These are phyloP conservation scores for Phytophthora vignae DNA, from an alignment of 352 stramenopile species.

Conservation along the genomic window DNA sequence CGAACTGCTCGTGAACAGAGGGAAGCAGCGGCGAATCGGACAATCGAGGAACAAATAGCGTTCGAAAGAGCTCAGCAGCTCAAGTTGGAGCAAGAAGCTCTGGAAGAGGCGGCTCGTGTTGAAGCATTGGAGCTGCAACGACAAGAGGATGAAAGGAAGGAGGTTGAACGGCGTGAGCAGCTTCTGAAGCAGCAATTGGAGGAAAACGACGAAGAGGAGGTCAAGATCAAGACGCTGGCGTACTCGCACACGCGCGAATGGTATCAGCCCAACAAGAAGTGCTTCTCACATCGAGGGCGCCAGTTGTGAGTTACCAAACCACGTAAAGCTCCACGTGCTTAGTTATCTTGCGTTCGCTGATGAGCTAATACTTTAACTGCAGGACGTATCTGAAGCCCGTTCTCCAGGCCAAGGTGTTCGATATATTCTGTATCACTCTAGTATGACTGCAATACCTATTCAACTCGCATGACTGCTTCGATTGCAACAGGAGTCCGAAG, in stretches of 20 bases:
- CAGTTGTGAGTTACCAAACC: slow-evolving; percentile 48
- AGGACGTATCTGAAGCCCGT: slow-evolving; percentile 75
- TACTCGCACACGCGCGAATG: slow-evolving; percentile 69
- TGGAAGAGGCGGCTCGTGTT: slow-evolving; percentile 34
- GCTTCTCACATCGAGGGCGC: slow-evolving; percentile 61
- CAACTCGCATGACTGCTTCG: neutral
- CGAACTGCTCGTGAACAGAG: slow-evolving; percentile 31
- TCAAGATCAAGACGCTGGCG: slow-evolving; percentile 64
- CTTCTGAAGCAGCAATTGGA: slow-evolving; percentile 49
- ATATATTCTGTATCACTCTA: neutral
- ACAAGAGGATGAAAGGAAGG: slow-evolving; percentile 32
- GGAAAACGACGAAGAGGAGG: slow-evolving; percentile 65
- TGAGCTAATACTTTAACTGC: neutral
- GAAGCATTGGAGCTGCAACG: slow-evolving; percentile 20
- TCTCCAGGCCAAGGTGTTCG: slow-evolving; percentile 42
- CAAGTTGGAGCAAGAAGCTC: slow-evolving; percentile 25
- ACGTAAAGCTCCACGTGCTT: neutral
- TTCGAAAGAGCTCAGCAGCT: slow-evolving; percentile 26
- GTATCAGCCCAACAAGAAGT: slow-evolving; percentile 72
- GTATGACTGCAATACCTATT: neutral
- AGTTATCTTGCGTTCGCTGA: slow-evolving; percentile 1
- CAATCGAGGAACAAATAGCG: slow-evolving; percentile 27
- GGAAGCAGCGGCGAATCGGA: slow-evolving; percentile 36
- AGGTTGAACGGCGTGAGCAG: slow-evolving; percentile 32
- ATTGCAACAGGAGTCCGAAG: slow-evolving; percentile 22